Base-by-base conservation (phyloP, 1,139 yeast species). In the Magnusiomyces ingens region DNA sequence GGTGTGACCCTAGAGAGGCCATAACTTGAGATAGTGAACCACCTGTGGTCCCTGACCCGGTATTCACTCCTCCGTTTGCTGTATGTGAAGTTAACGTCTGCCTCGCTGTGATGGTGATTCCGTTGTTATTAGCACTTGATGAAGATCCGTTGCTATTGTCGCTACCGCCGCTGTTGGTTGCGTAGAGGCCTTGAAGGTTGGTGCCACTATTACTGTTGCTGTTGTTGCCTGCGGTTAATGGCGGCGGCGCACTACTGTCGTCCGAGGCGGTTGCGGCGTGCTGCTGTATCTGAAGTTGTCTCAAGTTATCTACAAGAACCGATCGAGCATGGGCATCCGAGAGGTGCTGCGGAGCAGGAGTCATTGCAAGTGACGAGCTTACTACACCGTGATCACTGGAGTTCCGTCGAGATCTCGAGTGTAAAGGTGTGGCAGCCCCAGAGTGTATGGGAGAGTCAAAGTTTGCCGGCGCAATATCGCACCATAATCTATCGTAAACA, bases 401-500 rank as follows among this genome's bases (percentile, higher is more conserved):
- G 50, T 40, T 15, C 21, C 58, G 48, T 6, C 57, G 52, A 32
- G 66, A 58, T 11, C 59, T 55, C 12, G 55, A 52, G 43, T 11
- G 18, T 17, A 32, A 26, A 1, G 84, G 84, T 1, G 82, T 78
- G 8, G 73, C 71, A 10, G 79, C 62, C 1, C 85, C 87, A 11
- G 84, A 78, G 6, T 69, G 67, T 1, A 70, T 56, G 1, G 89
- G 87, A 1, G 85, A 75, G 37, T 81, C 84, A 8, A 73, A 61
- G 0, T 83, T 79, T 1, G 84, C 76, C 11, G 75, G 70, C 2
- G 76, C 67, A 2, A 82, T 74, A 54, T 85, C 95, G 40, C 79
- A 75, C 91, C 91, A 91, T 42, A 93, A 71, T 54, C 90, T 73
- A 68, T 93, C 99, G 68, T 87, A 90, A 40, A 90, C 80, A 66